These are phyloP conservation scores for Aspergillus sp. DNA, from an alignment of 2,329 filamentous ascomycete species.

Conservation along the genomic window DNA sequence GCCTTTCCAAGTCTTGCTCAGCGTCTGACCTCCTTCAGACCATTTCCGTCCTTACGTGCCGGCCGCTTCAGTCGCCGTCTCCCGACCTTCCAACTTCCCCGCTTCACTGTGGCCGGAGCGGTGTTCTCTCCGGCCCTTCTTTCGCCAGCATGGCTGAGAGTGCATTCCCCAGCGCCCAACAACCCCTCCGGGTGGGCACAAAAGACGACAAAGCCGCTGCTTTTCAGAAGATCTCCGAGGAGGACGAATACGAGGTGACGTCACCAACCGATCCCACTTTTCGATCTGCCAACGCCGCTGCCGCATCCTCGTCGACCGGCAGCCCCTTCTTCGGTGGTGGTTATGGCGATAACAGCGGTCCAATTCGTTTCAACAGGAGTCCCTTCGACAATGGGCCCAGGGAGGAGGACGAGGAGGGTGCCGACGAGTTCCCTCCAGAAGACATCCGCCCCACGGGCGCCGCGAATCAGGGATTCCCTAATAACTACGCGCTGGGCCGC, in stretches of 20 bases:
- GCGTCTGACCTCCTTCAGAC: constrained; percentile 62
- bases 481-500: constrained; percentile 89
- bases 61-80: constrained; percentile 66
- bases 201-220: constrained; percentile 54
- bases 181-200: constrained; percentile 78
- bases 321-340: constrained; percentile 48
- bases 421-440: constrained; percentile 23
- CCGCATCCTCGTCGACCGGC: constrained; percentile 29
- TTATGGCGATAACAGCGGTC: constrained; percentile 24
- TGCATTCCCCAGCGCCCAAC: constrained; percentile 76
- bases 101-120: constrained; percentile 31
- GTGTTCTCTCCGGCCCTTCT: constrained; percentile 31
- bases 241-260: constrained; percentile 78
- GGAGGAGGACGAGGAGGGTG: constrained; percentile 25
- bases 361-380: constrained; percentile 37
- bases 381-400: constrained; percentile 34
- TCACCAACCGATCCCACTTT: constrained; percentile 71
- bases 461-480: constrained; percentile 60
- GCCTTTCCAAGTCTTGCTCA: neutral
- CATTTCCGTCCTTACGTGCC: constrained; percentile 59
- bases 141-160: constrained; percentile 65
- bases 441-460: constrained; percentile 31
- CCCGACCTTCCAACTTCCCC: constrained; percentile 51
- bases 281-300: constrained; percentile 43
- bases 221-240: constrained; percentile 71